These are phyloP conservation scores for Aureobasidium melanogenum DNA, from an alignment of 2,329 filamentous ascomycete genomes.

Conservation along the genomic window DNA sequence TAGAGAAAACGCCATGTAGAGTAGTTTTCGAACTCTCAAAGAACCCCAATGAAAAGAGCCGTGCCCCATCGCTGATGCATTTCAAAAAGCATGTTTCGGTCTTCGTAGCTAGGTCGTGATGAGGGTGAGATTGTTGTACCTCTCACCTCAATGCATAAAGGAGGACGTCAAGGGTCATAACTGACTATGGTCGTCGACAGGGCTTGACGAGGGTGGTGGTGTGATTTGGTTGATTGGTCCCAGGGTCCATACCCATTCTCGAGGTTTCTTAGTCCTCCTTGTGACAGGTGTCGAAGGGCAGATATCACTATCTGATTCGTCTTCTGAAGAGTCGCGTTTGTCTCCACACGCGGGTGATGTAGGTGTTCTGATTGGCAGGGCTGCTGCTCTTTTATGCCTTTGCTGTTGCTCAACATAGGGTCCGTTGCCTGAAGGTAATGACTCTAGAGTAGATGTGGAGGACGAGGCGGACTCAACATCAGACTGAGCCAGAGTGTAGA, in stretches of 20 bases:
- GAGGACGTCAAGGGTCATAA: neutral
- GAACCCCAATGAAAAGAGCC: neutral
- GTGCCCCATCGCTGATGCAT: conserved; percentile 7
- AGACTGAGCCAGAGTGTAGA: conserved; percentile 47
- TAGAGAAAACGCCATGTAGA: neutral
- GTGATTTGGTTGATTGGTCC: conserved; percentile 27
- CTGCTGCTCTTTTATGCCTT: conserved; percentile 1
- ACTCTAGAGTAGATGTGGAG: conserved; percentile 22
- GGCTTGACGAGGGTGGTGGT: neutral
- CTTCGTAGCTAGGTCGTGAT: conserved; percentile 3
- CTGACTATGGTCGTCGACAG: neutral
- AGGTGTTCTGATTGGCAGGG: conserved; percentile 16
- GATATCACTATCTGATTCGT: conserved; percentile 33
- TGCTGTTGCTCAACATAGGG: neutral
- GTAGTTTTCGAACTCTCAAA: neutral
- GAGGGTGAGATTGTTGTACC: neutral
- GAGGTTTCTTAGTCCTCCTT: conserved; percentile 42
- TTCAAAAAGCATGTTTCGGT: neutral
- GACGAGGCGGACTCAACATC: conserved; percentile 40
- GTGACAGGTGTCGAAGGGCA: conserved; percentile 46
- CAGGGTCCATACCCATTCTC: conserved; percentile 52
- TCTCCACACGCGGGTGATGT: conserved; percentile 27
- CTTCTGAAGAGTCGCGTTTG: conserved; percentile 41
- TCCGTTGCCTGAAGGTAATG: conserved; percentile 15
- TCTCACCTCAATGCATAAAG: neutral